Base-by-base conservation (phyloP, 371 early-diverging fungal species). In the Smittium mucronatum region DNA sequence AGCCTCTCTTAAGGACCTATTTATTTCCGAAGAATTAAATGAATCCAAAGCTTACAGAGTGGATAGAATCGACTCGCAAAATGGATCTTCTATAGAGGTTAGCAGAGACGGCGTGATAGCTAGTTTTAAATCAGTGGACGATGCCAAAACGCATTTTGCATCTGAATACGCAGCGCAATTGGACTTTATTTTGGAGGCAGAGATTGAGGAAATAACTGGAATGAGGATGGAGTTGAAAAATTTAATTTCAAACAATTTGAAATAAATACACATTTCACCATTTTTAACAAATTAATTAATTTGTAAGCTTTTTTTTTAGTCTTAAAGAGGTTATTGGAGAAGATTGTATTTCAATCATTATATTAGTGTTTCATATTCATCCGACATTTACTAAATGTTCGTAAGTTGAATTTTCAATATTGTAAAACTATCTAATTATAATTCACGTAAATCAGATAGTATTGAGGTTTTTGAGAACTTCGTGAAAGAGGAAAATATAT, bases 161-260 rank as follows among this genome's bases (percentile, higher is more conserved):
- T 70, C 73, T 36, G 75, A 73, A 67, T 87, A 86, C 66, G 73
- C 85, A 21, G 74, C 75, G 66, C 81, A 84, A 70, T 71, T 87
- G 66, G 85, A 85, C 66, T 78, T 66, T 36, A 71, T 87, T 28
- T 72, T 87, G 78, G 77, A 75, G n/a, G 71, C 74, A 32, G 85
- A 86, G 75, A 72, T 80, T 67, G 72, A 80, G 71, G 73, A 75
- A n/a, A 73, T 87, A 8, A 70, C 71, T 28, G 79, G 79, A 64
- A 73, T 85, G 59, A 77, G 82, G 28, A 64, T 58, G 21, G 73
- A 73, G 35, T 76, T 83, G 58, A 72, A 71, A 68, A 69, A 74
- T 58, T 66, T 75, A n/a, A 74, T 76, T 31, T 70, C 59, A 16
- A 59, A 28, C 5, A 5, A 16, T 28, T 2, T 59, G 15, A 59